These are phyloP conservation scores for Zymoseptoria ardabiliae DNA, from an alignment of 2,329 filamentous ascomycete species.

Conservation along the genomic window DNA sequence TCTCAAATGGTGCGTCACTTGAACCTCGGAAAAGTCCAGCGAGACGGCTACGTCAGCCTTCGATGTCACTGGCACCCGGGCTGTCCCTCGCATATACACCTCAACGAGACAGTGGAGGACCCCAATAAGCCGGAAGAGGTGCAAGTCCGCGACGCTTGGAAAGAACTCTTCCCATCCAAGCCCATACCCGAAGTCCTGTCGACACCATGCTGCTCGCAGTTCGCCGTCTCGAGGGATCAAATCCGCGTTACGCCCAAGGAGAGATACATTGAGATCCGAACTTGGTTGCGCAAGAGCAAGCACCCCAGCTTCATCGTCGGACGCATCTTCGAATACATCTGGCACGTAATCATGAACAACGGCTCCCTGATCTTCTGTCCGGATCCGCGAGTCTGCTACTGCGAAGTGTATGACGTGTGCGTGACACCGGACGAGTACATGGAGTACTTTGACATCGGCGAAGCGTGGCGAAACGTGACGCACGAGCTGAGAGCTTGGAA, in stretches of 20 bases:
- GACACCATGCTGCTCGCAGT: slow-evolving; percentile 58
- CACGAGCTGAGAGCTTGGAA: slow-evolving; percentile 37
- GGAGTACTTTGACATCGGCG: slow-evolving; percentile 41
- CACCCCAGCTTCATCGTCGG: slow-evolving; percentile 50
- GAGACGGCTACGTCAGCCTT: slow-evolving; percentile 49
- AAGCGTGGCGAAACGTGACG: slow-evolving; percentile 34
- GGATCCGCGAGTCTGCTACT: slow-evolving; percentile 52
- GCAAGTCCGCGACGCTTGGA: slow-evolving; percentile 39
- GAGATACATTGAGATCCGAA: slow-evolving; percentile 51
- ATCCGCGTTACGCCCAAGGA: slow-evolving; percentile 47
- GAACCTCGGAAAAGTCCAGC: slow-evolving; percentile 38
- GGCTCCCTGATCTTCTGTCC: slow-evolving; percentile 44
- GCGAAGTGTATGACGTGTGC: slow-evolving; percentile 56
- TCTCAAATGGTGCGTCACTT: slow-evolving; percentile 40
- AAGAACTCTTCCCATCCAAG: slow-evolving; percentile 40
- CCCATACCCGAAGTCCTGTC: slow-evolving; percentile 45
- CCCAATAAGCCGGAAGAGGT: slow-evolving; percentile 38
- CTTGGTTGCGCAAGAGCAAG: slow-evolving; percentile 52
- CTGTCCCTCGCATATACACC: slow-evolving; percentile 49
- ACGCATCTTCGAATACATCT: slow-evolving; percentile 57
- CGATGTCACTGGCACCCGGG: slow-evolving; percentile 49
- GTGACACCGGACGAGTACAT: slow-evolving; percentile 46
- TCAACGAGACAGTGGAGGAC: slow-evolving; percentile 32
- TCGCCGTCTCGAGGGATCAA: slow-evolving; percentile 52
- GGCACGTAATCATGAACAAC: slow-evolving; percentile 54